These are phyloP conservation scores for Neonectria coccinea DNA, from an alignment of 2,329 filamentous ascomycete genomes.

Conservation along the genomic window DNA sequence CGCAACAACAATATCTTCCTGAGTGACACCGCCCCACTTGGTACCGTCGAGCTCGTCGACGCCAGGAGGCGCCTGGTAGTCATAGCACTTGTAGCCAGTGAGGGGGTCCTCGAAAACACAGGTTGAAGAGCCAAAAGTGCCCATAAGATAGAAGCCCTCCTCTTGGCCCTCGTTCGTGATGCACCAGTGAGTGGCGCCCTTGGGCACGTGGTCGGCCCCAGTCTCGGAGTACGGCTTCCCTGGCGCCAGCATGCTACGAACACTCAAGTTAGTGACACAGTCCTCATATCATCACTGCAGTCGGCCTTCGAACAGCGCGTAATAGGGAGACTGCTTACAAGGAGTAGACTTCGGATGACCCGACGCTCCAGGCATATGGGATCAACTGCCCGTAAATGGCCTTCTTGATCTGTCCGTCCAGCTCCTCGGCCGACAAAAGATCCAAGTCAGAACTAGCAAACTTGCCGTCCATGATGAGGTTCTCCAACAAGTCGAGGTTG, in stretches of 20 bases:
- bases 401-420: constrained; percentile 8
- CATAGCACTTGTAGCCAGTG: constrained; percentile 14
- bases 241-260: not conserved
- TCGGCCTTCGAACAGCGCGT: not conserved
- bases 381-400: constrained; percentile 21
- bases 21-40: constrained; percentile 18
- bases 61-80: constrained; percentile 7
- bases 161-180: not conserved
- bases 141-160: constrained; percentile 12
- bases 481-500: constrained; percentile 13
- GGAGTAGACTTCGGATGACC: not conserved
- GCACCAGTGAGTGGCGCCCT: not conserved
- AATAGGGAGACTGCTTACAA: constrained; percentile 14
- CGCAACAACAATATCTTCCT: constrained; percentile 11
- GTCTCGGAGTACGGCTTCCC: constrained; percentile 10
- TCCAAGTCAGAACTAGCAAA: constrained; percentile 11
- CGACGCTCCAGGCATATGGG: constrained; percentile 4
- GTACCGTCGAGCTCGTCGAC: constrained; percentile 13
- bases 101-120: constrained; percentile 6
- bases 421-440: constrained; percentile 14
- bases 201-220: constrained; percentile 6
- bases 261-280: not conserved
- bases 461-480: not conserved
- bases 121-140: not conserved
- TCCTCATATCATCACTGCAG: not conserved